Evolutionary conservation across 495 filamentous ascomycete genomes (phyloP).

Genomic region (Penicillium pulvis): DNA sequence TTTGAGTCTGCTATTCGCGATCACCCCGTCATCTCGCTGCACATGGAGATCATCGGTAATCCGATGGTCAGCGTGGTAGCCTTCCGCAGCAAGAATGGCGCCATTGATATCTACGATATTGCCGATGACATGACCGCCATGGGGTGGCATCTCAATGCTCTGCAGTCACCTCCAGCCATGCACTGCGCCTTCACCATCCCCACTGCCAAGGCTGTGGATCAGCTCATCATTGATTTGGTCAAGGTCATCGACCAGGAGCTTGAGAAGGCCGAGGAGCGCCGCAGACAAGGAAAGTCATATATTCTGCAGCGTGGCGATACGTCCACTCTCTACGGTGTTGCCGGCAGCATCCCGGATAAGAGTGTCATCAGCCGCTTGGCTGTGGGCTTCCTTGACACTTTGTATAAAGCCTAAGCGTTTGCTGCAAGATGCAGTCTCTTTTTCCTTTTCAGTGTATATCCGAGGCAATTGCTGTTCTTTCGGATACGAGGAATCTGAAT

Average conservation of each 20-base stretch:
- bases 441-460: slow-evolving; percentile 20
- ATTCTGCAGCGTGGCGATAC: slow-evolving; percentile 62
- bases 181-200: slow-evolving; percentile 95
- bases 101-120: slow-evolving; percentile 83
- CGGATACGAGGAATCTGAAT: neutral
- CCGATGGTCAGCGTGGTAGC: slow-evolving; percentile 90
- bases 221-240: slow-evolving; percentile 74
- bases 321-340: slow-evolving; percentile 91
- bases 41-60: slow-evolving; percentile 79
- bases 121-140: slow-evolving; percentile 78
- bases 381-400: slow-evolving; percentile 87
- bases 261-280: slow-evolving; percentile 74
- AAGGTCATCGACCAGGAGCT: slow-evolving; percentile 77
- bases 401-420: slow-evolving; percentile 80
- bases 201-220: slow-evolving; percentile 75
- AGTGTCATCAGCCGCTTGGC: slow-evolving; percentile 89
- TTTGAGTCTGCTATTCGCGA: slow-evolving; percentile 75
- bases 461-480: neutral
- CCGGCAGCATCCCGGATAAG: slow-evolving; percentile 93
- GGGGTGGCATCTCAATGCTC: slow-evolving; percentile 95
- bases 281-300: slow-evolving; percentile 60
- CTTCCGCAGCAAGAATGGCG: slow-evolving; percentile 68
- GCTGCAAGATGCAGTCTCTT: neutral
- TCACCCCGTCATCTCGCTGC: slow-evolving; percentile 62
- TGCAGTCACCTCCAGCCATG: slow-evolving; percentile 90